Conservation (phyloP, 768 basidiomycete species). For the Lactarius psammicola region DNA sequence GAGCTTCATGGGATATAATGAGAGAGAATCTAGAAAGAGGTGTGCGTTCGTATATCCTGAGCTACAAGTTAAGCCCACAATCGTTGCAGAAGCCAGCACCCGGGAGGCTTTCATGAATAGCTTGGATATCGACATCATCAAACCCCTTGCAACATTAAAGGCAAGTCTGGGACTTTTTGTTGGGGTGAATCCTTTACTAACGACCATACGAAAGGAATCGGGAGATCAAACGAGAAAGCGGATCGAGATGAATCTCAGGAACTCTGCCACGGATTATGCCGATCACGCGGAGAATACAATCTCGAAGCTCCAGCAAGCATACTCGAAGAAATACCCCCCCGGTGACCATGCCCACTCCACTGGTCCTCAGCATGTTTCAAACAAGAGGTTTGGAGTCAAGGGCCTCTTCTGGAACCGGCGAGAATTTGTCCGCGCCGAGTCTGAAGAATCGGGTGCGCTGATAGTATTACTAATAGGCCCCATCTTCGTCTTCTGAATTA, state of each 20-base stretch:
- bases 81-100: slow-evolving; percentile 71
- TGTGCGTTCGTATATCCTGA: slow-evolving; percentile 30
- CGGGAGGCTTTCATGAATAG: slow-evolving; percentile 75
- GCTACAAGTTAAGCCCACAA: background rate
- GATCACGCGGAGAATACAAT: slow-evolving; percentile 79
- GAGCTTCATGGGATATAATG: slow-evolving; percentile 82
- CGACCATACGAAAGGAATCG: slow-evolving; percentile 55
- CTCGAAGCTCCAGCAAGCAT: slow-evolving; percentile 75
- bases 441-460: slow-evolving; percentile 79
- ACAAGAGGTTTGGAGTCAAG: background rate
- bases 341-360: slow-evolving; percentile 50
- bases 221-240: slow-evolving; percentile 87
- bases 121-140: slow-evolving; percentile 68
- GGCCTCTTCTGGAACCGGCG: background rate
- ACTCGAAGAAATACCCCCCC: slow-evolving; percentile 69
- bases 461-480: background rate
- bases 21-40: slow-evolving; percentile 84
- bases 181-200: background rate
- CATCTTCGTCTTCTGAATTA: background rate
- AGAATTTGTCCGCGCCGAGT: slow-evolving; percentile 67
- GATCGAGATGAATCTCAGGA: slow-evolving; percentile 87
- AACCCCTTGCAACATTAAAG: slow-evolving; percentile 63
- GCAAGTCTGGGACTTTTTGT: slow-evolving; percentile 37
- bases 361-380: slow-evolving; percentile 38
- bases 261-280: slow-evolving; percentile 65